Conservation (phyloP, 495 filamentous ascomycete species). For the Cercophora samala region DNA sequence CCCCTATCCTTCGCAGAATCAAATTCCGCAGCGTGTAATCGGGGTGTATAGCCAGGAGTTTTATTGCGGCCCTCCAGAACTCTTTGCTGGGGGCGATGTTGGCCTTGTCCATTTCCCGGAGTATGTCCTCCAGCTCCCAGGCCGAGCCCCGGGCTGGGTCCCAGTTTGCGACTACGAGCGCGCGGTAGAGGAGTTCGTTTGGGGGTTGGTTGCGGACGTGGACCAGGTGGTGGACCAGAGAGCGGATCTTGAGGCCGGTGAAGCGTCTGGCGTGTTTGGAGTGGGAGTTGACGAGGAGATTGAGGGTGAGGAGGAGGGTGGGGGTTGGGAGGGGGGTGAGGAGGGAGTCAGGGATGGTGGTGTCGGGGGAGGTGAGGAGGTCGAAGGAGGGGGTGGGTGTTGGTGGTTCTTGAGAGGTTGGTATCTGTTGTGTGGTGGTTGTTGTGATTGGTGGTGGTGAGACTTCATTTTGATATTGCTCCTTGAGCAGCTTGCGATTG, state of each 20-base stretch:
- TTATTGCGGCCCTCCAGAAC: slow-evolving; percentile 66
- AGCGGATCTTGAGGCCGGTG: slow-evolving; percentile 25
- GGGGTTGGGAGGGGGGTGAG: not conserved
- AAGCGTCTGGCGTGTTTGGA: not conserved
- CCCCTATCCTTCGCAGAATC: slow-evolving; percentile 66
- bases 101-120: slow-evolving; percentile 64
- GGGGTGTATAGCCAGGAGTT: slow-evolving; percentile 79
- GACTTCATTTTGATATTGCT: not conserved
- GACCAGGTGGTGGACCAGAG: slow-evolving; percentile 57
- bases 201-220: slow-evolving; percentile 59
- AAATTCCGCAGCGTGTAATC: slow-evolving; percentile 72
- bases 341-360: not conserved
- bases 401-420: not conserved
- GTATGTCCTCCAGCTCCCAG: slow-evolving; percentile 52
- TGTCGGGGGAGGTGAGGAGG: not conserved
- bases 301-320: not conserved
- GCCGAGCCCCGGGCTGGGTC: slow-evolving; percentile 63
- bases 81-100: slow-evolving; percentile 58
- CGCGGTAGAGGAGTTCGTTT: slow-evolving; percentile 64
- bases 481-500: not conserved
- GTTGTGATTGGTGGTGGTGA: not conserved
- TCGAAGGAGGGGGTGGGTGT: not conserved
- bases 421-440: not conserved
- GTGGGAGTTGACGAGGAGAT: not conserved
- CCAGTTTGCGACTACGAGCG: slow-evolving; percentile 67